Conservation (phyloP, 257 asterid species). For the Jacaranda mimosifolia region DNA sequence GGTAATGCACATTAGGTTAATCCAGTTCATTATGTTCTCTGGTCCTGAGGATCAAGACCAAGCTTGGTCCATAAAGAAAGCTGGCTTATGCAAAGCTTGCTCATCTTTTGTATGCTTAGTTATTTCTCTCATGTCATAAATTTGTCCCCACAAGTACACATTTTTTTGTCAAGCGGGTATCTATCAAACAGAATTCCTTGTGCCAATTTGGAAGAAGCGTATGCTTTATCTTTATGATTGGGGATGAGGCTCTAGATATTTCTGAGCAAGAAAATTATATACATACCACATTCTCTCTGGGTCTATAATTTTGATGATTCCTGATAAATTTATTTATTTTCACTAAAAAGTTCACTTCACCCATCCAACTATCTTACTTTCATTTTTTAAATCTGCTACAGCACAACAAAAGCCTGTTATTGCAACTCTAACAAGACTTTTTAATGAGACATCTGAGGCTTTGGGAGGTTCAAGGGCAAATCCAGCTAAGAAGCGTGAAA, state of each 20-base stretch:
- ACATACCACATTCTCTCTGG: background rate
- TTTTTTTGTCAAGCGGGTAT: background rate
- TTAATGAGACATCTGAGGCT: constrained; percentile 87
- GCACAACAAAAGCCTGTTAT: constrained; percentile 93
- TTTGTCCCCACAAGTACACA: too few relatives aligned
- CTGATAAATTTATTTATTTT: background rate
- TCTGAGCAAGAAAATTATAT: background rate
- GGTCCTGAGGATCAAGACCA: too few relatives aligned
- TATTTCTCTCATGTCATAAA: background rate
- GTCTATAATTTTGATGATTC: background rate
- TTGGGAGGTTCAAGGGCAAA: constrained; percentile 88
- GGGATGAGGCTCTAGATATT: background rate
- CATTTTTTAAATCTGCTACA: constrained; percentile 45
- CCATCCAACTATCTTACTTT: constrained; percentile 14
- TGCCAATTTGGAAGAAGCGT: background rate
- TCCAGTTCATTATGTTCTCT: too few relatives aligned
- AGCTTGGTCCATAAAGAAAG: too few relatives aligned
- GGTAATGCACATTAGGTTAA: too few relatives aligned
- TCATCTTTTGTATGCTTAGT: background rate
- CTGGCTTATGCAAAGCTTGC: too few relatives aligned
- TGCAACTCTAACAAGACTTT: constrained; percentile 85
- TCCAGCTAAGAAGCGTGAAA: constrained; percentile 94
- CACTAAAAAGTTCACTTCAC: background rate
- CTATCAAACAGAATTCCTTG: background rate
- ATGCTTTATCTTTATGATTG: background rate